A percentile compares a stretch with the other conserved stretches of the same genome.
Evolutionary conservation across 495 filamentous ascomycete species (phyloP).

Genomic region (Aspergillus diversus): DNA sequence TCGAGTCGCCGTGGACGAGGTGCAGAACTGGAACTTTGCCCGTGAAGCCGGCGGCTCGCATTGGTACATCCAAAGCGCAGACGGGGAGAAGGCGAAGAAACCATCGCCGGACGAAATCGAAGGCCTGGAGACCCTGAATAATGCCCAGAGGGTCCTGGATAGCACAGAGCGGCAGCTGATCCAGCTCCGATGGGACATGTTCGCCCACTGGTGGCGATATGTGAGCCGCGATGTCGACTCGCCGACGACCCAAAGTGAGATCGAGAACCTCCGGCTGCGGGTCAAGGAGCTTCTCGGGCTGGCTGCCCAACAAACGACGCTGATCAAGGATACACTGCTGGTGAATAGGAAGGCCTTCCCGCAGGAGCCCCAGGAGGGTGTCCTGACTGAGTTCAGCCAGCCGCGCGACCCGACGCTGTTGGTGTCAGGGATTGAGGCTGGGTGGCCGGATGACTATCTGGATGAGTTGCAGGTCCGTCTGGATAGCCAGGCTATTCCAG

Average conservation of each 20-base stretch:
- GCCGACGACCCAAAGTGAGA: neutral
- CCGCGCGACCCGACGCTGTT: slow-evolving; percentile 51
- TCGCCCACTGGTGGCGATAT: slow-evolving; percentile 24
- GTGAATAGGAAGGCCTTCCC: neutral
- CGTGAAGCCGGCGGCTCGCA: slow-evolving; percentile 30
- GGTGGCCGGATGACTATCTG: slow-evolving; percentile 51
- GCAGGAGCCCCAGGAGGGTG: slow-evolving; percentile 15
- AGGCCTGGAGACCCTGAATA: slow-evolving; percentile 17
- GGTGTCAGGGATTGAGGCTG: slow-evolving; percentile 43
- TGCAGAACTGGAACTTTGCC: slow-evolving; percentile 38
- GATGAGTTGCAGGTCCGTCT: slow-evolving; percentile 40
- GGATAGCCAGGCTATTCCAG: slow-evolving; percentile 26
- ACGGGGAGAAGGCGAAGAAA: slow-evolving; percentile 1
- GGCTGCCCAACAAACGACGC: neutral
- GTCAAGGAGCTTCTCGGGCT: neutral
- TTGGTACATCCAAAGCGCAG: slow-evolving; percentile 20
- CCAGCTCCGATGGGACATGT: slow-evolving; percentile 25
- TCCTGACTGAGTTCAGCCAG: slow-evolving; percentile 31
- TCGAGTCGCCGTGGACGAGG: slow-evolving; percentile 32
- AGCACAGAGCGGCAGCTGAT: slow-evolving; percentile 9
- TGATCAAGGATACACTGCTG: neutral
- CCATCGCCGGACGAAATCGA: slow-evolving; percentile 1
- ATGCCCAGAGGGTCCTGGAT: slow-evolving; percentile 21
- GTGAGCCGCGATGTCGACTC: slow-evolving; percentile 6
- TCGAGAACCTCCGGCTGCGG: slow-evolving; percentile 5